phyloP scores from a whole-genome alignment of 2,329 filamentous ascomycete species.

The Chaetoscypha palmicola region DNA sequence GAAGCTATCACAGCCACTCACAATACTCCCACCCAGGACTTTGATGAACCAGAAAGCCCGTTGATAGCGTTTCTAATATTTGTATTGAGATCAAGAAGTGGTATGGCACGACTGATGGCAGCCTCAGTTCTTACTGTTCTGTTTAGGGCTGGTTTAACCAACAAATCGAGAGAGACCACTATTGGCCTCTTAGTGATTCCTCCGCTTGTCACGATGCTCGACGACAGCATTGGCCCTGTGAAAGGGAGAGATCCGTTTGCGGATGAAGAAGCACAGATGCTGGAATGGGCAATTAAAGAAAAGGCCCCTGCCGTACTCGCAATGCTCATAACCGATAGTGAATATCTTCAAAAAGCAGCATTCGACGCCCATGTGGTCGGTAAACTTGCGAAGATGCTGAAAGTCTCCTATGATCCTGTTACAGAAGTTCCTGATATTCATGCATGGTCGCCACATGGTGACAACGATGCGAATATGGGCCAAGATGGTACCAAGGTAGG shows the following conservation, averaged over 20 bases:
- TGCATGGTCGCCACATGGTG: slow-evolving; percentile 44
- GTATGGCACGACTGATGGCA: slow-evolving; percentile 59
- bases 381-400: slow-evolving; percentile 55
- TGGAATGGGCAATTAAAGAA: slow-evolving; percentile 53
- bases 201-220: slow-evolving; percentile 59
- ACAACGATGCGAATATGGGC: slow-evolving; percentile 14
- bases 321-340: slow-evolving; percentile 69
- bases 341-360: slow-evolving; percentile 73
- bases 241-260: slow-evolving; percentile 35
- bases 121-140: slow-evolving; percentile 62
- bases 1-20: slow-evolving; percentile 13
- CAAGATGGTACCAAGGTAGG: slow-evolving; percentile 46
- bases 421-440: slow-evolving; percentile 39
- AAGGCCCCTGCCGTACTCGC: slow-evolving; percentile 70
- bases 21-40: slow-evolving; percentile 31
- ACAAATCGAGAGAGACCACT: slow-evolving; percentile 54
- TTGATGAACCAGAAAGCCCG: slow-evolving; percentile 60
- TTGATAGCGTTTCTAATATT: slow-evolving; percentile 68
- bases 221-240: slow-evolving; percentile 39
- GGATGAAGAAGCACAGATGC: slow-evolving; percentile 32
- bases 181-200: slow-evolving; percentile 64
- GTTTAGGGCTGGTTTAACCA: slow-evolving; percentile 60
- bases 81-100: slow-evolving; percentile 49
- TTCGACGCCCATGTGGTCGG: slow-evolving; percentile 62
- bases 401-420: slow-evolving; percentile 57